Evolutionary conservation across 805 yeast genomes (phyloP), one percentile per base, ranked within the genome.

Genomic region (Barnettozyma siamensis): DNA sequence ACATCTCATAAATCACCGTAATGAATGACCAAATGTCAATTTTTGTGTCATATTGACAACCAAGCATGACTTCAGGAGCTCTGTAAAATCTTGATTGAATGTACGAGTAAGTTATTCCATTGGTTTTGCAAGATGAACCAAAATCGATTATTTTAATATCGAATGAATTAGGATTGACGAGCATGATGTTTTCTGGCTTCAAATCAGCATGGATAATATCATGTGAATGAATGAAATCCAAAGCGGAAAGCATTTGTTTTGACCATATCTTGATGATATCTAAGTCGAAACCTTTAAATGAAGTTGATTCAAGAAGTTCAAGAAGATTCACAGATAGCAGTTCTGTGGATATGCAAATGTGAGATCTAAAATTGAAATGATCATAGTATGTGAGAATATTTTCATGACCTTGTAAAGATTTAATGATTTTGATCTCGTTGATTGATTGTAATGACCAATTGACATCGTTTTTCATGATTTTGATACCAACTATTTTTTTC

Each of bases 21-120:
- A 91, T 94, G 7, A 91, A 87, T 10, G 95, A 85, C 96, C 96
- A 87, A 60, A 88, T 82, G 61, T 87, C 96, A 47, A 87, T 88
- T 19, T 89, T 82, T 0, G 95, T 86, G 12, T 84, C 55, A 67
- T 83, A 83, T 27, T 77, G 64, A 10, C 83, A 74, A 1, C 91
- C 93, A 3, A 84, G 41, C 10, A 80, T 63, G 5, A 84, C 81
- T 54, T 84, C 94, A 0, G 94, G 94, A 0, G 93, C 88, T 39
- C 94, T 61, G 55, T 84, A 84, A 51, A 77, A 84, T 37, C 94
- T 59, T 1, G 91, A 83, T 63, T 93, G 93, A 41, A 87, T 88
- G 57, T 87, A 87, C 21, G 93, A 81, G 48, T 83, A 91, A 1
- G 85, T 77, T 12, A 83, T 75, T 53, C 80, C 84, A 42, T 75